Conservation (phyloP, 1,139 yeast genomes). For the Tardiomyces depauwii region DNA sequence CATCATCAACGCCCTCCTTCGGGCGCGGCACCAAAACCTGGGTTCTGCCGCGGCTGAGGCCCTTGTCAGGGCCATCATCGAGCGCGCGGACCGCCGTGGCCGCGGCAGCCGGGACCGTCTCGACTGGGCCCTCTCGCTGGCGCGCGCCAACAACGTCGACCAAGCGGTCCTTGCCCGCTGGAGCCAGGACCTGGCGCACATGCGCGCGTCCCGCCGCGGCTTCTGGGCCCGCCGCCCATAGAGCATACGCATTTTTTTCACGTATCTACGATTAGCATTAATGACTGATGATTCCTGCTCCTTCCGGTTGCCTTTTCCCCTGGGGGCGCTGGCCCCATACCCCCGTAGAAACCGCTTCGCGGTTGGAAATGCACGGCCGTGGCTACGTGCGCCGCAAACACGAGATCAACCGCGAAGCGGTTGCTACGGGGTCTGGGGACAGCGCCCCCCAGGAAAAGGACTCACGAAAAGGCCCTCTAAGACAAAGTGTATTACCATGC, state of each 20-base stretch:
- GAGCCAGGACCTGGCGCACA: constrained; percentile 8
- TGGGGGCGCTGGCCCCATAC: background rate
- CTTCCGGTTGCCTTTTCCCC: constrained; percentile 1
- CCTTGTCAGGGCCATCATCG: constrained; percentile 12
- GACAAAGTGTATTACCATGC: background rate
- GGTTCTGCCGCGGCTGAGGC: constrained; percentile 9
- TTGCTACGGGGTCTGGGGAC: no score
- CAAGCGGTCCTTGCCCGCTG: constrained; percentile 8
- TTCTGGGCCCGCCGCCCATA: constrained; percentile 9
- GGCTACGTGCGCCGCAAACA: no score
- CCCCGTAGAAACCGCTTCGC: background rate
- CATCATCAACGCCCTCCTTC: constrained; percentile 5
- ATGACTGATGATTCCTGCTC: background rate
- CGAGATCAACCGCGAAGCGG: no score
- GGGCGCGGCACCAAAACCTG: constrained; percentile 1
- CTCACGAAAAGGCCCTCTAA: constrained; percentile 2
- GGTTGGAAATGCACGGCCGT: no score
- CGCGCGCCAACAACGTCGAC: constrained; percentile 9
- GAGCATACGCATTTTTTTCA: background rate
- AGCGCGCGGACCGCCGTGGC: constrained; percentile 7
- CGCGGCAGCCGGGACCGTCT: constrained; percentile 14
- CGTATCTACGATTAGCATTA: background rate
- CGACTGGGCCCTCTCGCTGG: constrained; percentile 14
- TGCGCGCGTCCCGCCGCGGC: constrained; percentile 11
- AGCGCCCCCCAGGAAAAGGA: background rate